Evolutionary conservation across 805 yeast species (phyloP), one percentile per base, ranked within the genome.

Genomic region (Saccharomycopsis fibuligera): DNA sequence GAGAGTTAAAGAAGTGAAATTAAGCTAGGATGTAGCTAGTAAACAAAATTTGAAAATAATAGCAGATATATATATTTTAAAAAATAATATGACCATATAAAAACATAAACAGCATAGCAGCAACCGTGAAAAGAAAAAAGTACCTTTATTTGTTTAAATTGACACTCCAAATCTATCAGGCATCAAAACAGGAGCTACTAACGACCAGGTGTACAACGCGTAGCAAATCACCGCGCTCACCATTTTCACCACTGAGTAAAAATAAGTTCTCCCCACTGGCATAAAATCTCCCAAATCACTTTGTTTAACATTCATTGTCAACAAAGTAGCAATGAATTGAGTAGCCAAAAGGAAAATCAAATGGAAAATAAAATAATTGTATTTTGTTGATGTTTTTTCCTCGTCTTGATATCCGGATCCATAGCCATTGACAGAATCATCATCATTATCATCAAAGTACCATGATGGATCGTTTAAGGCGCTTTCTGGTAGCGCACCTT

Each of bases 221-320:
- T 81, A 93, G 62, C 99, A 95, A 40, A 86, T 77, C 96, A 97
- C 89, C 1, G 97, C 85, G 60, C 95, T 82, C 16, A 85, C 72
- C 50, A 93, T 86, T 66, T 93, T 93, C 43, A 91, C 88, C 96
- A 96, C 89, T 4, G 96, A 80, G 56, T 91, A 83, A 63, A 91
- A 93, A 65, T 91, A 90, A 0, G 99, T 91, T 60, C 99, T 74
- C 0, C 99, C 99, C 6, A 93, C 98, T 0, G 99, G 99, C 9
- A 88, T 81, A 60, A 93, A 93, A 52, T 88, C 93, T 2, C 96
- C 96, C 46, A 78, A 75, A 53, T 82, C 84, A 58, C 84, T 93
- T 51, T 79, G 81, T 44, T 86, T 81, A 30, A 93, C 97, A 60
- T 90, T 91, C 66, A 91, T 86, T 0, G 99, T 93, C 48, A 93